Evolutionary conservation across 2,329 filamentous ascomycete genomes (phyloP), one percentile per base, ranked within the genome.

Genomic region (Monilinia fructicola): DNA sequence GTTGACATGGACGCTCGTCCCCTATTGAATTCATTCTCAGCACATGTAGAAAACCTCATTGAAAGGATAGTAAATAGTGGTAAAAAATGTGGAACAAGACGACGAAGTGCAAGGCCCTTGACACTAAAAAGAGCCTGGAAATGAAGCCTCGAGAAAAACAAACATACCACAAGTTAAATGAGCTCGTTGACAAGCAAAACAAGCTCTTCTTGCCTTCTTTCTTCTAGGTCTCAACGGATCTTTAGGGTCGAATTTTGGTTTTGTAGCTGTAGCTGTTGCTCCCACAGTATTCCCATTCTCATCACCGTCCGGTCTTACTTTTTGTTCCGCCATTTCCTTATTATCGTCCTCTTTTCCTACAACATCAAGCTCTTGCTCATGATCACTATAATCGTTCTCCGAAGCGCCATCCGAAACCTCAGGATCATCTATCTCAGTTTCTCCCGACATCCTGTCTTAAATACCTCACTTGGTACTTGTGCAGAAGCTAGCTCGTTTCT

Each of bases 141-240:
- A 66, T 46, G 50, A 59, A 38, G 26, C 55, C 46, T 70, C 64
- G 58, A 68, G 65, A 52, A 65, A 72, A 70, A 67, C 59, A 72
- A 71, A 88, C 93, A 85, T 90, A 98, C 95, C 94, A 82, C 95
- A 99, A 71, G 95, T 99, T 77, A 99, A 82, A 85, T 99, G 95
- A 70, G 95, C 95, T 79, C 94, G 86, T 81, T 99, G 95, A 79
- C 95, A 99, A 70, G 95, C 94, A 85, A 90, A 97, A 79, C 95
- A 99, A 67, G 95, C 95, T 78, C 95, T 86, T 73, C 94, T 87
- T 48, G 95, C 95, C 84, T 99, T 99, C 83, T 98, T 99, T 75
- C 95, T 87, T 73, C 93, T 85, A 23, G 95, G 94, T 68, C 95
- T 87, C 75, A 90, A 84, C 66, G 94, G 93, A 77, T 99, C 95